Percentiles rank a stretch among this genome's conserved stretches.
These are phyloP conservation scores for Trichoderma afroharzianum DNA, from an alignment of 2,329 filamentous ascomycete genomes.

Conservation along the genomic window DNA sequence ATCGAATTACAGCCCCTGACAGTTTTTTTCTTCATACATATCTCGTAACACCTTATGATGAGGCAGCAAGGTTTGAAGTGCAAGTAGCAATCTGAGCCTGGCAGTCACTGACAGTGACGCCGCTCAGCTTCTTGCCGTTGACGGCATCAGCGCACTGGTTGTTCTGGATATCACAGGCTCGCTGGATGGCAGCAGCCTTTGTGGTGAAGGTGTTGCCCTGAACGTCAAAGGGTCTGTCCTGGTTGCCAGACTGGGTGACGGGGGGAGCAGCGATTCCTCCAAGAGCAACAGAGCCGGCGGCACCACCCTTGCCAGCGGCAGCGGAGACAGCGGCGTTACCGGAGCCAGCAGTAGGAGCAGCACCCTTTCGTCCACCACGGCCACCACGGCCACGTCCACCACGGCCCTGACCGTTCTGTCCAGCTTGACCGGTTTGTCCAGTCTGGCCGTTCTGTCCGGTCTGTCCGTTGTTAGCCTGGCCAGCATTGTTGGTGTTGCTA, in stretches of 20 bases:
- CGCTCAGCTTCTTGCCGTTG: constrained; percentile 45
- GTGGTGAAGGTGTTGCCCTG: constrained; percentile 57
- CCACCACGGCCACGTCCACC: background rate
- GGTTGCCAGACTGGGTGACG: constrained; percentile 46
- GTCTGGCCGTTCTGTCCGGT: constrained; percentile 6
- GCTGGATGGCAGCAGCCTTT: constrained; percentile 52
- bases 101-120: constrained; percentile 49
- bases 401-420: background rate
- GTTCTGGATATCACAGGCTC: constrained; percentile 62
- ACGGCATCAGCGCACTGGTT: constrained; percentile 56
- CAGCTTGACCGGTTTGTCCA: background rate
- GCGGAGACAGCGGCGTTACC: constrained; percentile 16
- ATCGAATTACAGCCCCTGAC: constrained; percentile 9
- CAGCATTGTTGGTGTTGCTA: background rate
- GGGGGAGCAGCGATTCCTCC: constrained; percentile 51
- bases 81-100: constrained; percentile 44
- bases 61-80: background rate
- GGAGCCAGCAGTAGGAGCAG: background rate
- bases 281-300: constrained; percentile 35
- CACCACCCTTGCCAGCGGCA: constrained; percentile 26
- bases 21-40: background rate
- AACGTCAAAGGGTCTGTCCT: constrained; percentile 51
- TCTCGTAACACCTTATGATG: constrained; percentile 7
- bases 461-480: background rate
- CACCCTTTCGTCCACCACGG: background rate